Percentiles rank a stretch among this genome's conserved stretches.
These are phyloP conservation scores for Metarhizium anisopliae DNA, from an alignment of 2,329 filamentous ascomycete genomes.

Conservation along the genomic window DNA sequence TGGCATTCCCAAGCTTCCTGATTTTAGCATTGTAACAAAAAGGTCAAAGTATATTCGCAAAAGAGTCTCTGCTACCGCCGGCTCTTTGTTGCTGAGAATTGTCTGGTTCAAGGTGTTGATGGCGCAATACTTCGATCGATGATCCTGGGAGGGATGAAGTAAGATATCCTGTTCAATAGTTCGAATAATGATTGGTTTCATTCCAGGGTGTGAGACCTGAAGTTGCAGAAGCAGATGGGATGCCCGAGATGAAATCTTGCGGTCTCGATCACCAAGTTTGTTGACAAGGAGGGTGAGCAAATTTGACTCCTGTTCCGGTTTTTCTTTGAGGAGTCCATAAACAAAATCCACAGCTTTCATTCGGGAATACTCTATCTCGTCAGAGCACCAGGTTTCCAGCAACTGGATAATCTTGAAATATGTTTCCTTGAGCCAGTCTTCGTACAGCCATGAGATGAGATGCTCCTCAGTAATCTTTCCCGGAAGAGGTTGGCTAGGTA, in stretches of 20 bases:
- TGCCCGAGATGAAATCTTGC: constrained; percentile 88
- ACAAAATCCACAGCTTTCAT: constrained; percentile 84
- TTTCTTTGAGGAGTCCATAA: constrained; percentile 84
- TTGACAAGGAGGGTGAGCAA: constrained; percentile 85
- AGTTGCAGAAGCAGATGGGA: constrained; percentile 92
- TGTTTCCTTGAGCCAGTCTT: constrained; percentile 88
- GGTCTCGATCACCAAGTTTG: constrained; percentile 90
- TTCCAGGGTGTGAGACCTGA: constrained; percentile 78
- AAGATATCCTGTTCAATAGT: constrained; percentile 82
- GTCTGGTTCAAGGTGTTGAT: constrained; percentile 97
- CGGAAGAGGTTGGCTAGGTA: constrained; percentile 59
- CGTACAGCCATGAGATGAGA: constrained; percentile 80
- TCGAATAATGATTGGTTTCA: constrained; percentile 83
- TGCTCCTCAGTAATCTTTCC: constrained; percentile 66
- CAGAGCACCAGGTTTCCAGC: constrained; percentile 85
- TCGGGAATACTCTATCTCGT: constrained; percentile 91
- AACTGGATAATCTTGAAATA: constrained; percentile 93
- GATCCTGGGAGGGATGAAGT: constrained; percentile 76
- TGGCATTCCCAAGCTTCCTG: constrained; percentile 25
- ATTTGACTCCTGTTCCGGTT: constrained; percentile 95
- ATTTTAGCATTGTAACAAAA: constrained; percentile 76
- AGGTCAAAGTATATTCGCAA: constrained; percentile 87
- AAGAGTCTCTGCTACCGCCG: constrained; percentile 68
- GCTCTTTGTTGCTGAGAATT: constrained; percentile 77
- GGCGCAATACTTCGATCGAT: constrained; percentile 88